Base-by-base conservation (phyloP, 768 basidiomycete species). In the Tricholoma bakamatsutake region DNA sequence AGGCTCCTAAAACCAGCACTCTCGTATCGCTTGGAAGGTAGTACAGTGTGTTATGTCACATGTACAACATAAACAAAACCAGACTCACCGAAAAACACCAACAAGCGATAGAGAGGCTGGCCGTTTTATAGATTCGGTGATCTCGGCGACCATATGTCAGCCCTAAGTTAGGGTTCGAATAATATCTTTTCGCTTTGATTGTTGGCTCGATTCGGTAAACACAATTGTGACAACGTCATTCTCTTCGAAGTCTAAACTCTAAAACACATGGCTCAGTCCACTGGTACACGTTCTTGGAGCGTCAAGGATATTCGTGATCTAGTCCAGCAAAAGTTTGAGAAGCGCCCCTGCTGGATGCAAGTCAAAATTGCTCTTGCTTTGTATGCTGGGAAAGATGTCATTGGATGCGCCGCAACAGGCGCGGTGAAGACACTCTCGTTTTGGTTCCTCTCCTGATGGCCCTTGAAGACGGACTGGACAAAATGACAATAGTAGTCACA, bases 351-450 rank as follows among this genome's bases (percentile, higher is more conserved):
- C 37, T 52, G 52, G 52, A 35, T 37, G 33, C 37, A 52, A 27
- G 24, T 52, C 2, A 37, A 52, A 43, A 39, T 52, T 13, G 52
- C 52, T n/a, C 17, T 24, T 7, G 17, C 37, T 0, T 24, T 40
- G 27, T 52, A 39, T 24, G 17, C 30, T 35, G 57, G 53, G 24
- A 57, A 61, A 7, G 64, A 66, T 55, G 61, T 65, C 2, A 52
- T 65, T 18, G 60, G 37, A 2, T 58, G 57, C 37, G 60, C 61
- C 2, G 31, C 60, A 43, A 64, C 60, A 11, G 65, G 63, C 11
- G 53, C 60, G 2, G 62, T 63, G 11, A 66, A 66, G 49, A 66
- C 63, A 4, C 39, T 63, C 1, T 56, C 63, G 2, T 64, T 65
- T 27, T 66, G 57, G 56, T 62, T 15, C 59, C 61, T 21, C 55